Percentiles rank a stretch among this genome's conserved stretches.
These are phyloP conservation scores for Verticillium klebahnii DNA, from an alignment of 2,329 filamentous ascomycete species.

Conservation along the genomic window DNA sequence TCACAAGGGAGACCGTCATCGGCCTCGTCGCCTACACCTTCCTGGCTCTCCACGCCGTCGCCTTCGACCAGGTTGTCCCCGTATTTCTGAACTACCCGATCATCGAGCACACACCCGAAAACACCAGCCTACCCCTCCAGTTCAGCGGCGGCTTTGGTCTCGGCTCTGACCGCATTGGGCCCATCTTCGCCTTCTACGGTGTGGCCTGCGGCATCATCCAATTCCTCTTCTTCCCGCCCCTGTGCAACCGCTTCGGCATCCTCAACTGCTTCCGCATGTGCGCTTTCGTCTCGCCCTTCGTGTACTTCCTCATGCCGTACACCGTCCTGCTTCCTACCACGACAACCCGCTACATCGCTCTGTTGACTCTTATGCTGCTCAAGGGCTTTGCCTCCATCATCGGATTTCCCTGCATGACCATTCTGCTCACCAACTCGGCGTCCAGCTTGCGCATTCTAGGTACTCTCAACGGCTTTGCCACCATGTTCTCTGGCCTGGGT, in stretches of 20 bases:
- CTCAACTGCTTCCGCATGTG: slow-evolving; percentile 68
- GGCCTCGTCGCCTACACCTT: slow-evolving; percentile 76
- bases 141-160: slow-evolving; percentile 79
- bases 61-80: slow-evolving; percentile 82
- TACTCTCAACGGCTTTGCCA: slow-evolving; percentile 88
- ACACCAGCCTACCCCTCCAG: slow-evolving; percentile 66
- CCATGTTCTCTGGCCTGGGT: slow-evolving; percentile 75
- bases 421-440: slow-evolving; percentile 83
- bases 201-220: slow-evolving; percentile 76
- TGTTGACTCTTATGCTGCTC: slow-evolving; percentile 64
- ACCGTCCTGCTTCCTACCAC: slow-evolving; percentile 56
- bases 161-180: slow-evolving; percentile 70
- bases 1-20: slow-evolving; percentile 68
- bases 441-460: slow-evolving; percentile 81
- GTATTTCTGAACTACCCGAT: slow-evolving; percentile 80
- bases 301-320: slow-evolving; percentile 81
- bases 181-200: slow-evolving; percentile 81
- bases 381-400: slow-evolving; percentile 77
- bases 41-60: slow-evolving; percentile 75
- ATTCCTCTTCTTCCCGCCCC: slow-evolving; percentile 76
- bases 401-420: slow-evolving; percentile 84
- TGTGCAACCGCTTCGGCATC: slow-evolving; percentile 70
- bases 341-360: slow-evolving; percentile 48
- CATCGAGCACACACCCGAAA: slow-evolving; percentile 51
- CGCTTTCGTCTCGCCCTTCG: slow-evolving; percentile 61